Evolutionary conservation across 768 basidiomycete genomes (phyloP).

Genomic region (Pholiota conissans): DNA sequence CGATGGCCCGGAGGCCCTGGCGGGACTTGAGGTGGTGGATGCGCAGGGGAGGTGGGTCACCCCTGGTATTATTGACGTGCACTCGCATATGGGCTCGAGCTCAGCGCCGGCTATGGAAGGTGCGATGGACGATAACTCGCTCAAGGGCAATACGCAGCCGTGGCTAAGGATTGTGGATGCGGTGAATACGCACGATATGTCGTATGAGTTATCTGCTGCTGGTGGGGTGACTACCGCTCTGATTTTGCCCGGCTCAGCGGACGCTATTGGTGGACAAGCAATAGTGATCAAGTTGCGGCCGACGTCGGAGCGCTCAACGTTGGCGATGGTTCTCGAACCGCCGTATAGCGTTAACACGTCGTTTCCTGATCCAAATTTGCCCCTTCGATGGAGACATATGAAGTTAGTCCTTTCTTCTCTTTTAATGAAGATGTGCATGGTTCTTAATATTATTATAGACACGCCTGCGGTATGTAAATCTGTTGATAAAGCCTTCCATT

Average conservation of each 20-base stretch:
- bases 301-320: constrained; percentile 68
- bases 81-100: constrained; percentile 65
- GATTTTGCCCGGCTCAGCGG: constrained; percentile 72
- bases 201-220: constrained; percentile 66
- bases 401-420: constrained; percentile 45
- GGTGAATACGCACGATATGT: constrained; percentile 78
- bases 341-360: constrained; percentile 61
- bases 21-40: constrained; percentile 48
- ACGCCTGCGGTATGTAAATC: constrained; percentile 51
- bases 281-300: constrained; percentile 73
- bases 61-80: constrained; percentile 70
- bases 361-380: constrained; percentile 40
- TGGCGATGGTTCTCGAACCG: constrained; percentile 75
- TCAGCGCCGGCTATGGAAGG: constrained; percentile 54
- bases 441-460: constrained; percentile 30
- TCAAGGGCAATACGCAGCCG: constrained; percentile 43
- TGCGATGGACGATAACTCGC: constrained; percentile 55
- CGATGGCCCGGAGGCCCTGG: constrained; percentile 17
- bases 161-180: constrained; percentile 79
- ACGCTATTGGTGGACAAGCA: constrained; percentile 49
- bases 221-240: constrained; percentile 82
- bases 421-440: neutral
- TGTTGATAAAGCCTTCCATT: neutral
- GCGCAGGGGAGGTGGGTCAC: constrained; percentile 75
- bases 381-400: constrained; percentile 74